Evolutionary conservation across 2,329 filamentous ascomycete genomes (phyloP).

Genomic region (Calonectria pseudoreteaudii): DNA sequence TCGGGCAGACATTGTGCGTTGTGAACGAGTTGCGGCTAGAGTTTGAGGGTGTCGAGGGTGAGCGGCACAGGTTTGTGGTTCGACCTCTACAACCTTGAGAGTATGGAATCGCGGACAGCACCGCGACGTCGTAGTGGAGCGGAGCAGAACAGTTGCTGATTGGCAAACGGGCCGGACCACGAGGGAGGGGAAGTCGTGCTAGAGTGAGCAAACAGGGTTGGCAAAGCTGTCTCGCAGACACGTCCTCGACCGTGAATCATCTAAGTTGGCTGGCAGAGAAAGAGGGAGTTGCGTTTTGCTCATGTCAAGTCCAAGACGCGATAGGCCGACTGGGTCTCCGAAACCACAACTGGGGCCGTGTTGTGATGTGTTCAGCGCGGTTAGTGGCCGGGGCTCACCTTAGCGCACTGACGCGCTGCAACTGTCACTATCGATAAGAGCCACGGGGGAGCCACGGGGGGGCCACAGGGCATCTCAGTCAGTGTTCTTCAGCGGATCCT

Average conservation of each 20-base stretch:
- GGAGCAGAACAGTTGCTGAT: constrained; percentile 9
- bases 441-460: neutral
- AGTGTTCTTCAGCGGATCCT: neutral
- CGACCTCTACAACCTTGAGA: constrained; percentile 12
- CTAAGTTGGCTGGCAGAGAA: neutral
- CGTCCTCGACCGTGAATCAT: neutral
- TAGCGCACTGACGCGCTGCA: constrained; percentile 19
- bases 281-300: constrained; percentile 3
- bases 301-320: constrained; percentile 17
- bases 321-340: constrained; percentile 7
- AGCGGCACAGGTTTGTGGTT: constrained; percentile 16
- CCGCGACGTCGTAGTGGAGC: constrained; percentile 24
- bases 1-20: constrained; percentile 20
- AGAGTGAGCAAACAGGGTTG: neutral
- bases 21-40: neutral
- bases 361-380: constrained; percentile 20
- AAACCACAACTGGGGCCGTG: constrained; percentile 14
- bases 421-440: constrained; percentile 5
- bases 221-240: neutral
- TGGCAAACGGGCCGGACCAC: neutral
- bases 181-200: neutral
- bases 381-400: constrained; percentile 6
- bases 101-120: constrained; percentile 17
- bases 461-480: neutral
- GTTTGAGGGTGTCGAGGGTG: neutral